Percentiles rank a stretch among this genome's conserved stretches.
Conservation (phyloP, 139 green algal species). For the Volvox africanus region DNA sequence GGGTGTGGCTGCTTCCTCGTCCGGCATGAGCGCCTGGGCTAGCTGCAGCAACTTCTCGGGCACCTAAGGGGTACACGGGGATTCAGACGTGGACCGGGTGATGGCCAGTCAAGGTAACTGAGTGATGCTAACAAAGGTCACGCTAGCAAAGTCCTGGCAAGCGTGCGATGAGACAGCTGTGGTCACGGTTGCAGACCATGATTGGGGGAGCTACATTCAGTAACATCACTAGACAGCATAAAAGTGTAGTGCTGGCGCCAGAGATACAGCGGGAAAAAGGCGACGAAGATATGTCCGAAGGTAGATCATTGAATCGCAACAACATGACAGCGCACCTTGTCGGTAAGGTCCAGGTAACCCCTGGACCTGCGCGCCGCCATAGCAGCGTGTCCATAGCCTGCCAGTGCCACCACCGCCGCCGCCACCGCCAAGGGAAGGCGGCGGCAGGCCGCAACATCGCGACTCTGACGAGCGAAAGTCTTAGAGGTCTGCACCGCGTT, state of each 20-base stretch:
- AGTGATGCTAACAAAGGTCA: too few relatives aligned
- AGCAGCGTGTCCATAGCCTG: conserved; percentile 4
- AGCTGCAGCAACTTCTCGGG: conserved; percentile 59
- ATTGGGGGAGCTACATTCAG: too few relatives aligned
- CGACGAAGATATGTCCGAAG: neutral
- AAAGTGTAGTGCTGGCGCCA: neutral
- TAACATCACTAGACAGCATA: too few relatives aligned
- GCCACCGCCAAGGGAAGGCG: conserved; percentile 29
- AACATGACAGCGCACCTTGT: conserved; percentile 1
- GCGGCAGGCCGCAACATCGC: neutral
- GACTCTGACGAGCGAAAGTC: conserved; percentile 39
- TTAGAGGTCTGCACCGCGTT: neutral
- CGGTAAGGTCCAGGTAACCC: neutral
- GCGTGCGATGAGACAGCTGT: too few relatives aligned
- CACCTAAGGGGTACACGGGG: neutral
- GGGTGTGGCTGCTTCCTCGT: conserved; percentile 40
- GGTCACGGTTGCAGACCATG: too few relatives aligned
- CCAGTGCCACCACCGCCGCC: conserved; percentile 20
- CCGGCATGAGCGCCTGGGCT: conserved; percentile 69
- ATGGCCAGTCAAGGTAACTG: too few relatives aligned
- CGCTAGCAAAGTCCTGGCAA: too few relatives aligned
- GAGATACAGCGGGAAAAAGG: neutral
- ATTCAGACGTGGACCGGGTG: too few relatives aligned
- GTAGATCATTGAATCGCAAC: neutral
- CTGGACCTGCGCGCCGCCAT: conserved; percentile 4